phyloP scores from a whole-genome alignment of 2,329 filamentous ascomycete genomes.

The Fusarium brachygibbosum region DNA sequence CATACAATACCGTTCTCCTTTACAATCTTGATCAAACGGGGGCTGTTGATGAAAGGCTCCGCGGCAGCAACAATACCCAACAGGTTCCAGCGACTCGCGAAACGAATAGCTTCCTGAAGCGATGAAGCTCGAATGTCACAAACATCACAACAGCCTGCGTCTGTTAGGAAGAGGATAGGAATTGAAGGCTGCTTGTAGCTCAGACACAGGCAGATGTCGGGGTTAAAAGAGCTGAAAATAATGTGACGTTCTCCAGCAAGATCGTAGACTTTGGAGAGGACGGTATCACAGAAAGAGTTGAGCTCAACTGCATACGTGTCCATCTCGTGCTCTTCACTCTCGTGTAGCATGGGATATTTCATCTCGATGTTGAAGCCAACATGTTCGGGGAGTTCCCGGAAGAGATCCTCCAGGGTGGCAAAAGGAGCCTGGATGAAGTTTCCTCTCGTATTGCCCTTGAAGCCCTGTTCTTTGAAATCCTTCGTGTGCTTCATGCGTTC shows the following conservation, averaged over 20 bases:
- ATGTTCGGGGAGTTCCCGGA: constrained; percentile 82
- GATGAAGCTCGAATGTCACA: constrained; percentile 92
- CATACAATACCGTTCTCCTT: constrained; percentile 96
- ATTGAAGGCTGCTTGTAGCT: constrained; percentile 98
- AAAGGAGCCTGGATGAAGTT: constrained; percentile 97
- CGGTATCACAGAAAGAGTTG: constrained; percentile 95
- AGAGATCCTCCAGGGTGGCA: constrained; percentile 93
- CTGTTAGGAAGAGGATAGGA: constrained; percentile 93
- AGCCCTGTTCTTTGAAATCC: constrained; percentile 94
- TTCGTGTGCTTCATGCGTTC: constrained; percentile 98
- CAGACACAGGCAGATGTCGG: constrained; percentile 92
- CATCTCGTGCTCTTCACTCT: constrained; percentile 96
- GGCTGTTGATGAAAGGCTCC: constrained; percentile 89
- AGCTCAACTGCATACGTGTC: constrained; percentile 95
- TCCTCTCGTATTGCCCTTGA: constrained; percentile 93
- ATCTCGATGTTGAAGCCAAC: constrained; percentile 99
- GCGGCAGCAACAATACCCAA: constrained; percentile 92
- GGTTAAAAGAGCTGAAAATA: constrained; percentile 97
- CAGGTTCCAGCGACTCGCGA: constrained; percentile 94
- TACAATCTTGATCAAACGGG: constrained; percentile 88
- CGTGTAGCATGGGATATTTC: constrained; percentile 98
- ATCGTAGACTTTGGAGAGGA: constrained; percentile 91
- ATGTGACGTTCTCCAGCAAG: constrained; percentile 86
- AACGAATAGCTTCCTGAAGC: constrained; percentile 94
- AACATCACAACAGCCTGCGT: constrained; percentile 84